Evolutionary conservation across 2,329 filamentous ascomycete genomes (phyloP).

Genomic region (Capronia americana): DNA sequence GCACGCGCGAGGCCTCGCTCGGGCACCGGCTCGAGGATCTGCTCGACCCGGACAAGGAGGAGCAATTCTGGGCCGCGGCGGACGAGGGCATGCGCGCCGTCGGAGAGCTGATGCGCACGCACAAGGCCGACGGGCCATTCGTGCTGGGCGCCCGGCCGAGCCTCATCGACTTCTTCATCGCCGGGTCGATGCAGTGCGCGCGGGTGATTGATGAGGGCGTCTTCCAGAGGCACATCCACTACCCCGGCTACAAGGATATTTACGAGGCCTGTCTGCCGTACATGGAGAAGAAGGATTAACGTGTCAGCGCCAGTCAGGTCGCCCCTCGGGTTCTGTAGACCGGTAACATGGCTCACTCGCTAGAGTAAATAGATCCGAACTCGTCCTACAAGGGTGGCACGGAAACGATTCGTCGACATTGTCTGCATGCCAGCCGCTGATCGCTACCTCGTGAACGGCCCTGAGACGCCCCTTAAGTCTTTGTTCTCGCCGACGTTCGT

Average conservation of each 20-base stretch:
- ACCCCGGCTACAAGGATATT: conserved; percentile 38
- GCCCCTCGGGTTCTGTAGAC: neutral
- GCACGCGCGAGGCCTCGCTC: conserved; percentile 47
- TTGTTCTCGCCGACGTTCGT: too few relatives aligned
- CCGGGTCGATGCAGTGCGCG: conserved; percentile 46
- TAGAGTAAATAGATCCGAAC: neutral
- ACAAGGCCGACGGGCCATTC: conserved; percentile 49
- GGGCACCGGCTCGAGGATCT: conserved; percentile 48
- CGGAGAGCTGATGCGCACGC: conserved; percentile 45
- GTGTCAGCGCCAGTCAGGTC: neutral
- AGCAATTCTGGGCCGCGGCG: conserved; percentile 42
- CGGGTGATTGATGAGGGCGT: conserved; percentile 44
- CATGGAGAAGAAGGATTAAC: conserved; percentile 30
- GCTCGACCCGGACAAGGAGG: conserved; percentile 42
- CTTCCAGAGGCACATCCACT: conserved; percentile 41
- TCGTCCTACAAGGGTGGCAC: too few relatives aligned
- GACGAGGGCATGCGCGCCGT: conserved; percentile 42
- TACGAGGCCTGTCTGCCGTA: conserved; percentile 32
- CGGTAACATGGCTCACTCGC: neutral
- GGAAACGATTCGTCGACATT: too few relatives aligned
- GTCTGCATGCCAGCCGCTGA: too few relatives aligned
- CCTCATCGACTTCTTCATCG: conserved; percentile 51
- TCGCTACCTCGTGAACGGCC: too few relatives aligned
- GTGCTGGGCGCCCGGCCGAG: conserved; percentile 48
- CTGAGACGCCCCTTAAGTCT: too few relatives aligned